Base-by-base conservation (phyloP, 2,329 filamentous ascomycete species). In the Ophiostoma piceae region DNA sequence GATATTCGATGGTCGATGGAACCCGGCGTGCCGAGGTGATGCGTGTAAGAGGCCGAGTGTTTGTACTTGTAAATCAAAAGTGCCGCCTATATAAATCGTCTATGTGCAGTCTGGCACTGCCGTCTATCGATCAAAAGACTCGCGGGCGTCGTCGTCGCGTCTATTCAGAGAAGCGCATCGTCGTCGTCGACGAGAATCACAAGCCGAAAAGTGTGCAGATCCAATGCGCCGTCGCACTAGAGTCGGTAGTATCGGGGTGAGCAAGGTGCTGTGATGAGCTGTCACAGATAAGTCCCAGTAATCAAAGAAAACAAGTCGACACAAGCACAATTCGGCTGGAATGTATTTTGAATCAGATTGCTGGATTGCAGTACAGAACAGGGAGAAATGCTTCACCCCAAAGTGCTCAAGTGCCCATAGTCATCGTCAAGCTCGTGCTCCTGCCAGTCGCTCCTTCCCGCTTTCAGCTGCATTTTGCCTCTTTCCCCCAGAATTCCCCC, bases 391-490 rank as follows among this genome's bases (percentile, higher is more conserved):
- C 6, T n/a, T 29, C 32, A 26, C 32, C 57, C 26, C 14, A 29
- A 29, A 29, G 26, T 29, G 26, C 37, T 57, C 41, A 54, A 69
- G 16, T 57, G 22, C 26, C 51, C 26, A 47, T 47, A 57, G 51
- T 57, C n/a, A 22, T 57, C 51, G 51, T 26, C 51, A 26, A 70
- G 69, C 69, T 70, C 57, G 69, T 71, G 69, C 62, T 67, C 37
- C 41, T 16, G 57, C 29, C 22, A 39, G 29, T 67, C 64, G 65
- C 32, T 51, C 64, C 62, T 68, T 71, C 64, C 66, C 29, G 41
- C 57, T 62, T 69, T 43, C 62, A 39, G 68, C 26, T 69, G 51
- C 47, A 51, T 62, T 29, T 65, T 29, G 22, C n/a, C 65, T 54
- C 51, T 67, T 60, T 65, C 57, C 57, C 57, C 57, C 51, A 57